A percentile compares a stretch with the other conserved stretches of the same genome.
These are phyloP conservation scores for Vinca major DNA, from an alignment of 305 asterid species.

Conservation along the genomic window DNA sequence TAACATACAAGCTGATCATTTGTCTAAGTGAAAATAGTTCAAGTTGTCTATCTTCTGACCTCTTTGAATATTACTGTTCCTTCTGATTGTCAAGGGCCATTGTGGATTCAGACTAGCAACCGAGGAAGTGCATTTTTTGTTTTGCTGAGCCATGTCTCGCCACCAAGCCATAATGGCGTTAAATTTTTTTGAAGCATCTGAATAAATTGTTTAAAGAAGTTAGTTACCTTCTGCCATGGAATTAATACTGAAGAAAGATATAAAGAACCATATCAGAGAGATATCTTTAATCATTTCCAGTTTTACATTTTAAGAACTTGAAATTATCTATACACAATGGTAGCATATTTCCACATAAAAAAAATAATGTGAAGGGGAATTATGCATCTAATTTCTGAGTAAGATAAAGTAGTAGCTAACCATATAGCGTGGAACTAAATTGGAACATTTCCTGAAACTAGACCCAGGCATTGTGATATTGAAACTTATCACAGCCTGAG, in stretches of 20 bases:
- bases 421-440: not conserved
- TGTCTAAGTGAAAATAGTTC: not conserved
- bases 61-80: slow-evolving; percentile 36
- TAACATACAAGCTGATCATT: not conserved
- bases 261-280: not conserved
- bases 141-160: slow-evolving; percentile 96
- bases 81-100: slow-evolving; percentile 28
- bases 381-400: not conserved
- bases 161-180: slow-evolving; percentile 96
- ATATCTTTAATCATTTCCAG: not conserved
- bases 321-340: not conserved
- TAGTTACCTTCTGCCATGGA: not conserved
- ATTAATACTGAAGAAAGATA: not conserved
- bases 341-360: not conserved
- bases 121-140: slow-evolving; percentile 44
- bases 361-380: not conserved
- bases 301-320: not conserved
- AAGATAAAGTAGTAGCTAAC: not conserved
- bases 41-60: slow-evolving; percentile 28
- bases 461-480: too few species aligned
- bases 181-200: slow-evolving; percentile 64
- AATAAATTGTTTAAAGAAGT: slow-evolving; percentile 3
- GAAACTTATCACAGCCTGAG: too few species aligned
- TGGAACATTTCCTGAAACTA: too few species aligned
- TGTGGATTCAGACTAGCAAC: slow-evolving; percentile 26